Base-by-base conservation (phyloP, 768 basidiomycete species). In the Psilocybe azurescens region DNA sequence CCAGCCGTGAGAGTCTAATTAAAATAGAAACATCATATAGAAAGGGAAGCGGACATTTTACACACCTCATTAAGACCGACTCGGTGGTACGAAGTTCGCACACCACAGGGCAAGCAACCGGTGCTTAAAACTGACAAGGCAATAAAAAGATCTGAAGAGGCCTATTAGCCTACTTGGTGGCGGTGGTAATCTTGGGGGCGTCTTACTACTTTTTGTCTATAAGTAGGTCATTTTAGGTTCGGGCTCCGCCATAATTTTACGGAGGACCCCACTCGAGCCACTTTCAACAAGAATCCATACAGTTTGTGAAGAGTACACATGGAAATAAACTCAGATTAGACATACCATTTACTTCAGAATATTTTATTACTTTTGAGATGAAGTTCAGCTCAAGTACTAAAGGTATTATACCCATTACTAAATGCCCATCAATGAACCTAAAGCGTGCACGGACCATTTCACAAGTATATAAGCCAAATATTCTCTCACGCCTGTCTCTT, bases 401-500 rank as follows among this genome's bases (percentile, higher is more conserved):
- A 24, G 24, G 24, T 24, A 24, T 24, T 24, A 24, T 2, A 24
- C 24, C 24, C 24, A 24, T 24, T 24, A 24, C 24, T 36, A 3
- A 7, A 36, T 36, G 11, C 33, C 0, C 2, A 36, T 36, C 36
- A 44, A 44, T 14, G 14, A 44, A 44, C 14, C 41, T 44, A 14
- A 44, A 11, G 14, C 5, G n/a, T 33, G 52, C 52, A 53, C 52
- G 52, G 52, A 38, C 52, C 52, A 56, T 3, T 8, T 24, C 11
- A 53, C 5, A 10, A 14, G 51, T 13, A 50, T 38, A 24, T 36
- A 58, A 49, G 13, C 28, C 10, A 50, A 20, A n/a, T 44, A 0
- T 14, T 44, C 29, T 60, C 53, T 62, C 64, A 20, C 60, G 59
- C 60, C 33, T 46, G 29, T 47, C 67, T 48, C 68, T 71, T 70